Evolutionary conservation across 1,139 yeast genomes (phyloP).

Genomic region (Arxiozyma slooffiae): DNA sequence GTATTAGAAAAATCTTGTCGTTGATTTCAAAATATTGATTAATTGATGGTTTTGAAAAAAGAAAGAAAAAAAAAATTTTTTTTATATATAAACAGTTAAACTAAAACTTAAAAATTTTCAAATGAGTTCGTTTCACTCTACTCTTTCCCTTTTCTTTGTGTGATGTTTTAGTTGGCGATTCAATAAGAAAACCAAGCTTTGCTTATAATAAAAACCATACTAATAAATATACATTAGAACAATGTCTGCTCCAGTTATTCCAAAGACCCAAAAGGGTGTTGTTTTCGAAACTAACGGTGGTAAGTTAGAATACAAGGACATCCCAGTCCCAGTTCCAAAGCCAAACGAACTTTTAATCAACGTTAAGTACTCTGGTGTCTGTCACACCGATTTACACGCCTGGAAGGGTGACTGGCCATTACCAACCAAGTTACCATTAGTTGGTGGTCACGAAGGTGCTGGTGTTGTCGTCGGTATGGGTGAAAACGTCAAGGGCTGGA

Average conservation of each 20-base stretch:
- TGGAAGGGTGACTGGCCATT: slow-evolving; percentile 75
- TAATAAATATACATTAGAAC: not conserved
- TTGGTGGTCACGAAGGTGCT: slow-evolving; percentile 85
- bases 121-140: too few relatives aligned
- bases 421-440: slow-evolving; percentile 48
- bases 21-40: not conserved
- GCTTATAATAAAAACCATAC: not conserved
- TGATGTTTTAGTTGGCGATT: not conserved
- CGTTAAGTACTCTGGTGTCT: slow-evolving; percentile 67
- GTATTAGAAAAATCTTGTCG: not conserved
- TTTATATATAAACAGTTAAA: not conserved
- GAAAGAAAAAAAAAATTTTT: too few relatives aligned
- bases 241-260: slow-evolving; percentile 30
- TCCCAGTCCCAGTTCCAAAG: slow-evolving; percentile 60
- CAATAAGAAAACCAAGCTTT: slow-evolving; percentile 1
- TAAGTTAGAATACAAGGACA: slow-evolving; percentile 50
- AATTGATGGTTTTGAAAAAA: too few relatives aligned
- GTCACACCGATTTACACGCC: slow-evolving; percentile 73
- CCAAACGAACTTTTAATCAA: slow-evolving; percentile 57
- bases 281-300: slow-evolving; percentile 63
- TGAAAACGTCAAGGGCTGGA: slow-evolving; percentile 55
- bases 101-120: not conserved
- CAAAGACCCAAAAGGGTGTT: slow-evolving; percentile 62
- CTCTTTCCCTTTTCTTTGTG: not conserved
- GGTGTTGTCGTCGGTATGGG: slow-evolving; percentile 74